A percentile compares a stretch with the other conserved stretches of the same genome.
Evolutionary conservation across 306 rosid genomes (phyloP).

Genomic region (Bauhinia variegata): DNA sequence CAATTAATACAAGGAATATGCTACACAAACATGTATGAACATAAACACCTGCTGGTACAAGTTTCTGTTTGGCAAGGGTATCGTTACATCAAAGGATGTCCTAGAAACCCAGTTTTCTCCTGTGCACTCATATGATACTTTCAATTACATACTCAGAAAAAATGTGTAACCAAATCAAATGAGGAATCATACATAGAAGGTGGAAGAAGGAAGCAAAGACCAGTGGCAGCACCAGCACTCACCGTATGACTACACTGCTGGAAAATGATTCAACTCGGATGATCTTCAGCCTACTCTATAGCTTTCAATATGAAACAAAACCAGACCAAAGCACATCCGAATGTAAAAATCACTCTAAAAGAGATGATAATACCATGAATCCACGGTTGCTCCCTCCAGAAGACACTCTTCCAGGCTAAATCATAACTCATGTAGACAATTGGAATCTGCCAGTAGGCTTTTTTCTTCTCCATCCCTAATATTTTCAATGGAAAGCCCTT

Average conservation of each 20-base stretch:
- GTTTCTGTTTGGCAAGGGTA: constrained; percentile 43
- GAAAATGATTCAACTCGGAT: constrained; percentile 45
- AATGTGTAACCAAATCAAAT: constrained; percentile 48
- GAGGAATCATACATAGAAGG: constrained; percentile 67
- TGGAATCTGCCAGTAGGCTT: constrained; percentile 93
- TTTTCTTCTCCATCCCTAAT: constrained; percentile 97
- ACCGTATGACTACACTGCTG: constrained; percentile 40
- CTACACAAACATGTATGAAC: not conserved
- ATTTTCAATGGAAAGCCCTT: constrained; percentile 33
- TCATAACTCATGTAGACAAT: constrained; percentile 66
- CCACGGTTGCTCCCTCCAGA: constrained; percentile 39
- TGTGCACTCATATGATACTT: constrained; percentile 32
- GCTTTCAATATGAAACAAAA: constrained; percentile 48
- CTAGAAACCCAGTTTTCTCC: constrained; percentile 31
- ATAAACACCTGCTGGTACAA: constrained; percentile 30
- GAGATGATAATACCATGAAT: constrained; percentile 39
- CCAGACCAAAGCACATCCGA: constrained; percentile 50
- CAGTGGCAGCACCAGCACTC: constrained; percentile 46
- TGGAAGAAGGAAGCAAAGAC: constrained; percentile 38
- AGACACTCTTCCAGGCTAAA: too few relatives aligned
- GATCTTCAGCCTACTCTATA: constrained; percentile 49
- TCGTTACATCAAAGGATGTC: constrained; percentile 53
- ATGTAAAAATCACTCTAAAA: constrained; percentile 45
- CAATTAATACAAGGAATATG: too few relatives aligned
- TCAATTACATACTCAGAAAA: constrained; percentile 58